Evolutionary conservation across 1,284 basidiomycete species (phyloP).

Genomic region (Trichosporon asahii): DNA sequence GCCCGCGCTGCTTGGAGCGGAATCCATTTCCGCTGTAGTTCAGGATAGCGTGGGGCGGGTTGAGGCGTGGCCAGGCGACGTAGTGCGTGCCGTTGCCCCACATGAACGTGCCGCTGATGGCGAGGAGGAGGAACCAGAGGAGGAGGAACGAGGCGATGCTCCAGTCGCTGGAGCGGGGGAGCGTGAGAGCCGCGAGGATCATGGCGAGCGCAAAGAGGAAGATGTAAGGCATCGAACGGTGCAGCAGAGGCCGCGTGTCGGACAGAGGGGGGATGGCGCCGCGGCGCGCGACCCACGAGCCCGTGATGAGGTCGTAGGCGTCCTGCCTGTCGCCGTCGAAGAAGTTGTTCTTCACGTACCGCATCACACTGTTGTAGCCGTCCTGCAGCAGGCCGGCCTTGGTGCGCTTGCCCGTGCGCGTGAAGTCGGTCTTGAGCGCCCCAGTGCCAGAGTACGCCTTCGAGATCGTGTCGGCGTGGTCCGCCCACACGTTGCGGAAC

Average conservation of each 20-base stretch:
- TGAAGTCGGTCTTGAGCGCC: slow-evolving; percentile 96
- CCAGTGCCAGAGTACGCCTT: slow-evolving; percentile 92
- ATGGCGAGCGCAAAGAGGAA: slow-evolving; percentile 79
- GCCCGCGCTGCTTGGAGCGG: slow-evolving; percentile 71
- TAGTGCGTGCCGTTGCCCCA: slow-evolving; percentile 66
- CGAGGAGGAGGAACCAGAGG: slow-evolving; percentile 68
- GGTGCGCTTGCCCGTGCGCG: slow-evolving; percentile 85
- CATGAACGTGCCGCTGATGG: slow-evolving; percentile 65
- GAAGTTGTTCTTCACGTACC: slow-evolving; percentile 96
- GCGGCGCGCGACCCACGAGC: slow-evolving; percentile 76
- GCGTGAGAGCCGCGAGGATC: slow-evolving; percentile 74
- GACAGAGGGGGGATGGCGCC: slow-evolving; percentile 67
- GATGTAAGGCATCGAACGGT: slow-evolving; percentile 83
- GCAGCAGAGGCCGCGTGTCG: slow-evolving; percentile 73
- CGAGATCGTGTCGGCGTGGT: slow-evolving; percentile 90
- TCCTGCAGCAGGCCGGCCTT: slow-evolving; percentile 77
- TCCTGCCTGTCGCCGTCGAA: slow-evolving; percentile 95
- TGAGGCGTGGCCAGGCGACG: slow-evolving; percentile 90
- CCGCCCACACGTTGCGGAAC: slow-evolving; percentile 96
- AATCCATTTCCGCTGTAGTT: slow-evolving; percentile 84
- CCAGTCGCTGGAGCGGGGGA: slow-evolving; percentile 67
- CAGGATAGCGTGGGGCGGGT: slow-evolving; percentile 77
- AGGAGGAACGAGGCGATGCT: slow-evolving; percentile 62
- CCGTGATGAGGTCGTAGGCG: slow-evolving; percentile 90
- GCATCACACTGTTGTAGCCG: slow-evolving; percentile 76